These are phyloP conservation scores for Lignosus rhinocerotis DNA, from an alignment of 1,284 basidiomycete species.

Conservation along the genomic window DNA sequence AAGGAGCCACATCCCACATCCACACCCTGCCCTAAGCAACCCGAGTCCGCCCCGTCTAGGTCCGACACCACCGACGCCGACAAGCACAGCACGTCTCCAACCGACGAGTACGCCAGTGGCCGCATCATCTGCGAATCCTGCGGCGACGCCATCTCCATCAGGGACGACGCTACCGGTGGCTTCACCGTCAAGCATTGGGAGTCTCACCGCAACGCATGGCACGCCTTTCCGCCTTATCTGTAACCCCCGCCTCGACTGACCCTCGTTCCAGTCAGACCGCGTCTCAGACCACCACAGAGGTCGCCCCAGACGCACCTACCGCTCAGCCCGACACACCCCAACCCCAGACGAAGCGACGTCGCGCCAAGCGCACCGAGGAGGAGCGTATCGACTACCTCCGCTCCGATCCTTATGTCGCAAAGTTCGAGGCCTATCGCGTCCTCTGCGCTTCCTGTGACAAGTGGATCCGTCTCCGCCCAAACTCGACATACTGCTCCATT, in stretches of 20 bases:
- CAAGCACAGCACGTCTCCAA: constrained; percentile 28
- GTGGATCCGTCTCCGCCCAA: constrained; percentile 78
- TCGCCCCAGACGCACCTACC: constrained; percentile 25
- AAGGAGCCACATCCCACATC: constrained; percentile 37
- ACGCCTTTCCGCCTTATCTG: constrained; percentile 24
- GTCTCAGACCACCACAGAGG: constrained; percentile 22
- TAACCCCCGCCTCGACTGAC: not conserved
- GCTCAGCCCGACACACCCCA: constrained; percentile 23
- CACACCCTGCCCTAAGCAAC: constrained; percentile 17
- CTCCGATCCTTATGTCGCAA: constrained; percentile 71
- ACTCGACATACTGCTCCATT: constrained; percentile 82
- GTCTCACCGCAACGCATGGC: constrained; percentile 63
- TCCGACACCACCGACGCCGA: constrained; percentile 18
- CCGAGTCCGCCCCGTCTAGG: constrained; percentile 22
- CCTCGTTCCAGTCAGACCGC: constrained; percentile 25
- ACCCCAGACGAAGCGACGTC: constrained; percentile 48
- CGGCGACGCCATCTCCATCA: constrained; percentile 58
- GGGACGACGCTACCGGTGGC: constrained; percentile 56
- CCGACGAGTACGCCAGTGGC: constrained; percentile 56
- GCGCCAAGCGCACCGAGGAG: constrained; percentile 76
- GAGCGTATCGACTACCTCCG: constrained; percentile 75
- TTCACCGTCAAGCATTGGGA: constrained; percentile 74
- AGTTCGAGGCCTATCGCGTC: constrained; percentile 77
- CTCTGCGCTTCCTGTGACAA: constrained; percentile 77
- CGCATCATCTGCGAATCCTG: constrained; percentile 65